Conservation (phyloP, 1,284 basidiomycete species). For the Ustilago nuda region DNA sequence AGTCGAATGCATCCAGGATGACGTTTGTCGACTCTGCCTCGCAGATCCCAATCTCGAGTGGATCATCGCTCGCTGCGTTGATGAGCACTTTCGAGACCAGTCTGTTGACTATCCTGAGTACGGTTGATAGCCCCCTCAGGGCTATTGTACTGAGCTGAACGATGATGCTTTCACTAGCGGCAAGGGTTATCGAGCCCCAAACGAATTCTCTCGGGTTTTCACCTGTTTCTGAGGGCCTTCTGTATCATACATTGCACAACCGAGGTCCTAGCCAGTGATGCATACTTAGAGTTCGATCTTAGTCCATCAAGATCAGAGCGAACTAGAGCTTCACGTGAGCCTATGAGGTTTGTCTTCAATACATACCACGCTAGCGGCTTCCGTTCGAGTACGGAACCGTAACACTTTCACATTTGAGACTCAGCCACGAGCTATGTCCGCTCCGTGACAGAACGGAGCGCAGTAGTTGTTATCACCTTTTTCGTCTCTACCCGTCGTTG, state of each 20-base stretch:
- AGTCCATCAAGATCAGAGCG: too few relatives aligned
- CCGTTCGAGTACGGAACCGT: neutral
- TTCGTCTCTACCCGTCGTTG: too few relatives aligned
- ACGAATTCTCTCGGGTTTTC: too few relatives aligned
- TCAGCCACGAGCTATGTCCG: neutral
- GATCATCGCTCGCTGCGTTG: constrained; percentile 20
- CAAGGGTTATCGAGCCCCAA: too few relatives aligned
- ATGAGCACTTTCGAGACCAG: constrained; percentile 14
- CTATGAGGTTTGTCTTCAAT: neutral
- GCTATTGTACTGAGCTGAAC: too few relatives aligned
- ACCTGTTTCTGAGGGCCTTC: too few relatives aligned
- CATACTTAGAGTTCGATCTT: too few relatives aligned
- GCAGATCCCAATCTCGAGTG: constrained; percentile 15
- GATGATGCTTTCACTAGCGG: too few relatives aligned
- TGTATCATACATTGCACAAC: too few relatives aligned
- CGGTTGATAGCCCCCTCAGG: neutral
- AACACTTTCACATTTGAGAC: neutral
- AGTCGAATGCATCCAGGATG: constrained; percentile 25
- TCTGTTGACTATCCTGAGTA: neutral
- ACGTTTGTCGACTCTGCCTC: constrained; percentile 30
- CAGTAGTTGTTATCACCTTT: neutral
- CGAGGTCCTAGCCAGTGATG: too few relatives aligned
- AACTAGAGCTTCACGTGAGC: neutral
- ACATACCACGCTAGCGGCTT: neutral
- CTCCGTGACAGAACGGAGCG: too few relatives aligned